A percentile compares a stretch with the other conserved stretches of the same genome.
phyloP scores from a whole-genome alignment of 192 early-diverging fungal genomes.

The Gigaspora rosea region DNA sequence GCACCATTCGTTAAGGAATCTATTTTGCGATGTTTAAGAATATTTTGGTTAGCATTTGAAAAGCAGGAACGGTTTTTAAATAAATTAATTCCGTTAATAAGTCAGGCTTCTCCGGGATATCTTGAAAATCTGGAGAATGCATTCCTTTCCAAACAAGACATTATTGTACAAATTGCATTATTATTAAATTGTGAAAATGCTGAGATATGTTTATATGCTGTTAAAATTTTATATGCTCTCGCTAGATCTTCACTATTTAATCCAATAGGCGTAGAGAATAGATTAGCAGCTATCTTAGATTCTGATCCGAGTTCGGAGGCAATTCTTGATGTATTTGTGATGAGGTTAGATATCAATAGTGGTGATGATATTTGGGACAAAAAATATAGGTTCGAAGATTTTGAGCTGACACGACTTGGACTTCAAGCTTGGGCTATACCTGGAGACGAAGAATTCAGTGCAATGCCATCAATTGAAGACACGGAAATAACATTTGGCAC shows the following conservation, averaged over 20 bases:
- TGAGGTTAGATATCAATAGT: conserved; percentile 72
- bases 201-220: conserved; percentile 72
- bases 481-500: conserved; percentile 39
- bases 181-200: conserved; percentile 66
- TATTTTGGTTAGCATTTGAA: conserved; percentile 66
- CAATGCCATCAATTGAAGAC: conserved; percentile 45
- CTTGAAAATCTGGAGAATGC: conserved; percentile 87
- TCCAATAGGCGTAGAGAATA: conserved; percentile 17
- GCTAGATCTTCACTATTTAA: conserved; percentile 74
- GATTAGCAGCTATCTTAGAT: conserved; percentile 9
- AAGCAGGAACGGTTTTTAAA: conserved; percentile 78
- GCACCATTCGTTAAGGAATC: conserved; percentile 44
- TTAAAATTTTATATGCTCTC: conserved; percentile 71
- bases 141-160: conserved; percentile 65
- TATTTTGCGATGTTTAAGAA: conserved; percentile 54
- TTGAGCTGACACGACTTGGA: conserved; percentile 38
- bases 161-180: conserved; percentile 74
- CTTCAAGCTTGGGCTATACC: conserved; percentile 38
- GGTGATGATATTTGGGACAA: conserved; percentile 36
- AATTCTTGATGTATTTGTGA: conserved; percentile 78
- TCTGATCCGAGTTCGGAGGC: conserved; percentile 53
- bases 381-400: conserved; percentile 21
- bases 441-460: conserved; percentile 17
- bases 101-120: conserved; percentile 44
- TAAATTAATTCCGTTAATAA: conserved; percentile 59